Evolutionary conservation across 495 filamentous ascomycete genomes (phyloP).

Genomic region (Aspergillus sclerotioniger): DNA sequence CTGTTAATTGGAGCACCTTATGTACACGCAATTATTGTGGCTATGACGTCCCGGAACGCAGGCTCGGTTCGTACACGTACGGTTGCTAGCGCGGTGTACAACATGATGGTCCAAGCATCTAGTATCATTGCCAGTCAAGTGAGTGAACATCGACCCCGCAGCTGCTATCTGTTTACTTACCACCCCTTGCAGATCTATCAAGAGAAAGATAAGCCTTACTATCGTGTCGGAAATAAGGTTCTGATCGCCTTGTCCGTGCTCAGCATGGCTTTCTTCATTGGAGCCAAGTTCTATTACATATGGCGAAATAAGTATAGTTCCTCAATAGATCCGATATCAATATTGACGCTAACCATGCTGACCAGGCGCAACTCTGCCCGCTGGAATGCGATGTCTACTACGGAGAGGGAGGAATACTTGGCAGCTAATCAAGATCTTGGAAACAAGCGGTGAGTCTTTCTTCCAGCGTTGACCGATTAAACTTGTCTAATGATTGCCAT

Average conservation of each 20-base stretch:
- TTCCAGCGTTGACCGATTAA: not conserved
- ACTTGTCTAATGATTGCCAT: not conserved
- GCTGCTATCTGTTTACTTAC: not conserved
- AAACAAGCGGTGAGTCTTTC: conserved; percentile 57
- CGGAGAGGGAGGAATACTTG: conserved; percentile 63
- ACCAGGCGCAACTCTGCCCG: conserved; percentile 39
- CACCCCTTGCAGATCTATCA: conserved; percentile 53
- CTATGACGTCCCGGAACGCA: conserved; percentile 63
- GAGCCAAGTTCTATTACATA: conserved; percentile 61
- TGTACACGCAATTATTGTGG: conserved; percentile 65
- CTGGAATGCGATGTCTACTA: conserved; percentile 60
- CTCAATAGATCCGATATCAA: not conserved
- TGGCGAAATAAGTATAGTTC: conserved; percentile 53
- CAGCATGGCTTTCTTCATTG: conserved; percentile 56
- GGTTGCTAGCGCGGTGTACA: conserved; percentile 64
- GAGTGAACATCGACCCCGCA: conserved; percentile 18
- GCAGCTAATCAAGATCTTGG: conserved; percentile 63
- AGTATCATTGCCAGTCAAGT: conserved; percentile 64
- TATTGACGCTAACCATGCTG: conserved; percentile 9
- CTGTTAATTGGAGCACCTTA: conserved; percentile 59
- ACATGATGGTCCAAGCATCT: conserved; percentile 69
- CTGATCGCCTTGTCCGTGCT: conserved; percentile 53
- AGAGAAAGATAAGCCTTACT: conserved; percentile 62
- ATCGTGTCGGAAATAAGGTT: conserved; percentile 64
- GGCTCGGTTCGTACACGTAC: conserved; percentile 67